Evolutionary conservation across 495 filamentous ascomycete genomes (phyloP), one percentile per base, ranked within the genome.

Genomic region (Lasiosphaeria miniovina): DNA sequence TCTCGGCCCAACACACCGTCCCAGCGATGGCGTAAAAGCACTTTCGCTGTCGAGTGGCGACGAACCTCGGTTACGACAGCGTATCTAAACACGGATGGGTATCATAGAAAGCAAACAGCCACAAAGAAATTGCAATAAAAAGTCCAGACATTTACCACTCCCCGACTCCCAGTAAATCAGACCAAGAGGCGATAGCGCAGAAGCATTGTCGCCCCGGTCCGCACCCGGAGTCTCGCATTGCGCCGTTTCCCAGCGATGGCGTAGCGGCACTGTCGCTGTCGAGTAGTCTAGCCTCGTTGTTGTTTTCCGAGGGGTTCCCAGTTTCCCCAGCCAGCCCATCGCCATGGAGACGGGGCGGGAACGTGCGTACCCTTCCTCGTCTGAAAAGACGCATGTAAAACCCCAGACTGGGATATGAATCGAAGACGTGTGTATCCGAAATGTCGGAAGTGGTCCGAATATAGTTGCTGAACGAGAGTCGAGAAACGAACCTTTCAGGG

Each of bases 11-110:
- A 78, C 73, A 76, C 74, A 73, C 80, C 76, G 76, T 82, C 80
- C 78, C 79, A 82, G 75, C 79, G 73, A 83, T 83, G 77, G 80
- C 79, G 80, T 76, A 80, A 65, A 40, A 75, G 80, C 80, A 83
- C 78, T 83, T 66, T 83, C 74, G 75, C 77, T 71, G 76, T 77
- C 79, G 75, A 77, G 71, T 70, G 62, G 65, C 64, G 64, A 55
- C 59, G 35, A 57, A 14, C 57, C 59, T 68, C 67, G 66, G 60
- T 67, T 61, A 54, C 56, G 65, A 74, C 70, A 71, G 71, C 76
- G 77, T 79, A 81, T 73, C 68, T 68, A 79, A 81, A 80, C 75
- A 77, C 74, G 70, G 59, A 80, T 83, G 80, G 81, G 81, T 84
- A 84, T 84, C 81, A 80, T 82, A 63, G 51, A 70, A 67, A 55